Base-by-base conservation (phyloP, 2,329 filamentous ascomycete genomes). In the Colletotrichum incanum region DNA sequence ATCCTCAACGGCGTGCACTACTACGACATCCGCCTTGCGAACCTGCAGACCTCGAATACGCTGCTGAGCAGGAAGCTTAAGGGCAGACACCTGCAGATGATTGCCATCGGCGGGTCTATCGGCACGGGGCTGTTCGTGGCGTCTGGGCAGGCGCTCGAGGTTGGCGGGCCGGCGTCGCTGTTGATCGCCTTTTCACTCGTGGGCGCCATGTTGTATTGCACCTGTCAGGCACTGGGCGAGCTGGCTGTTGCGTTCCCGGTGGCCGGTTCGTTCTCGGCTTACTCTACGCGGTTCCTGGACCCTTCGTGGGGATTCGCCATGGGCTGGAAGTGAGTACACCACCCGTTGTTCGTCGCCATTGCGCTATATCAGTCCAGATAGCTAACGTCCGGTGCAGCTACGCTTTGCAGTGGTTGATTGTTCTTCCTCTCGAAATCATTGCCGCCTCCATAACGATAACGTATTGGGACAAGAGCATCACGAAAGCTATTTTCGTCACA, bases 301-400 rank as follows among this genome's bases (percentile, higher is more conserved):
- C 96, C 95, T 1, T 95, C 95, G 0, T 98, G 94, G 94, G 95
- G 95, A 0, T 97, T 97, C 79, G 94, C 94, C 58, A 97, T 98
- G 93, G 95, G 94, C 20, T 97, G 94, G 94, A 97, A 97, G 88
- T 93, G 81, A 82, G 90, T 87, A 23, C 52, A 14, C 28, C 14
- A 8, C 50, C 26, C 20, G 3, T 2, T 18, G 23, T 12, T 11
- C 43, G 12, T 37, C 20, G 9, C 11, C 49, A 11, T 52, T n/a
- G 45, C 59, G 28, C 23, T 26, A 26, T 3, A 12, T n/a, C n/a
- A 43, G 34, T 11, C 7, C 3, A 31, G 28, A 26, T 3, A 11
- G 49, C 71, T 73, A 26, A 73, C 63, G 9, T 41, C 6, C 5
- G 20, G 5, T 50, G 61, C 76, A 94, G 92, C 78, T 97, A 98